Evolutionary conservation across 1,284 basidiomycete species (phyloP).

Genomic region (Ganoderma lucidum): DNA sequence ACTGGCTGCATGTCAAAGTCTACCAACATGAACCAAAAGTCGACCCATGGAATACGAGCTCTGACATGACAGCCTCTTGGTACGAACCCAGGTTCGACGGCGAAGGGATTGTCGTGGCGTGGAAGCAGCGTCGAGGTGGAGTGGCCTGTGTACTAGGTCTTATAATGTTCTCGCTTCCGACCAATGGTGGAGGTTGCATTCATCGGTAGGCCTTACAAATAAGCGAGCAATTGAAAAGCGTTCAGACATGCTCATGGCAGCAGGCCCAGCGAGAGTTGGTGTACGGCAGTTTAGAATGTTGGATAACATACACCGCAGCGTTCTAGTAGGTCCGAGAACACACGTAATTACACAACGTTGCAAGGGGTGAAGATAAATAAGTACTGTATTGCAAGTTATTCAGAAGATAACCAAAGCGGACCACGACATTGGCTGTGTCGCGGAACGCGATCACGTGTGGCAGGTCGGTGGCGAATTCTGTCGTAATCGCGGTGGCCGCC

Average conservation of each 20-base stretch:
- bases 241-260: neutral
- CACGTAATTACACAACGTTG: too few relatives aligned
- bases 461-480: constrained; percentile 35
- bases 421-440: constrained; percentile 6
- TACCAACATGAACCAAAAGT: neutral
- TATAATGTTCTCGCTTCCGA: neutral
- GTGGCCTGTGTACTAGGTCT: neutral
- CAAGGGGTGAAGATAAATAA: neutral
- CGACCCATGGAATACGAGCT: too few relatives aligned
- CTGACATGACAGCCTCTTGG: neutral
- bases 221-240: neutral
- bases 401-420: neutral
- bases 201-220: neutral
- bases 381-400: too few relatives aligned
- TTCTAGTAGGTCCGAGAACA: neutral
- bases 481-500: constrained; percentile 34
- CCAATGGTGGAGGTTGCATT: neutral
- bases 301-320: neutral
- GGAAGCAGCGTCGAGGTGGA: neutral
- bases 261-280: neutral
- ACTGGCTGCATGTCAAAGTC: neutral
- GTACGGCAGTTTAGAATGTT: neutral
- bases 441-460: constrained; percentile 32
- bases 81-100: neutral
- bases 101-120: neutral